phyloP scores from a whole-genome alignment of 1,284 basidiomycete species.

The Cutaneotrichosporon sp. region DNA sequence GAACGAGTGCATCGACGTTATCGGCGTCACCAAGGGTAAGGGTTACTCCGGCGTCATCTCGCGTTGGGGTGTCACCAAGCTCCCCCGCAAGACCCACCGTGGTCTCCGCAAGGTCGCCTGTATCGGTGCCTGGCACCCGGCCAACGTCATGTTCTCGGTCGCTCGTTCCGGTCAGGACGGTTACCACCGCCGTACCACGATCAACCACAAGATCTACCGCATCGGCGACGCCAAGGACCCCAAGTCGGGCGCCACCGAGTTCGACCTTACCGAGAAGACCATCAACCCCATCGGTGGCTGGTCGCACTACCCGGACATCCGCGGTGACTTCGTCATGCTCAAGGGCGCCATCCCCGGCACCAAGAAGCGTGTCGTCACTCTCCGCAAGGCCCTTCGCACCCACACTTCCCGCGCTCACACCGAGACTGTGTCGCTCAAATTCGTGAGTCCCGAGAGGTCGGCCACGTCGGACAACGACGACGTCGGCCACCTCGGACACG shows the following conservation, averaged over 20 bases:
- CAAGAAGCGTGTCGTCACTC: constrained; percentile 79
- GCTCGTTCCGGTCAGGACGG: constrained; percentile 99
- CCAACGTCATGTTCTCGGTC: constrained; percentile 99
- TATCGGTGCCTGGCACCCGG: constrained; percentile 99
- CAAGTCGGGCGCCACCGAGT: constrained; percentile 85
- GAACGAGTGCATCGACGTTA: constrained; percentile 94
- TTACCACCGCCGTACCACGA: constrained; percentile 97
- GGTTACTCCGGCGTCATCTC: constrained; percentile 99
- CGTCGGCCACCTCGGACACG: too few relatives aligned
- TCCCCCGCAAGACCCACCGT: constrained; percentile 98
- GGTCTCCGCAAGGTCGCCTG: constrained; percentile 99
- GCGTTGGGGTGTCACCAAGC: constrained; percentile 97
- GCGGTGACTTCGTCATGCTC: constrained; percentile 96
- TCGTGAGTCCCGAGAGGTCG: too few relatives aligned
- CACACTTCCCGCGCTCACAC: constrained; percentile 53
- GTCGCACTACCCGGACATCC: constrained; percentile 95
- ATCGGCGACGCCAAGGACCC: constrained; percentile 77
- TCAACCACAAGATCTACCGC: constrained; percentile 83
- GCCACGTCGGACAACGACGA: too few relatives aligned
- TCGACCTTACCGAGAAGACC: constrained; percentile 85
- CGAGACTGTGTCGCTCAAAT: constrained; percentile 86
- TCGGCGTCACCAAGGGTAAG: constrained; percentile 97
- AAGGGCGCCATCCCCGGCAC: constrained; percentile 92
- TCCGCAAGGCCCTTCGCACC: constrained; percentile 39
- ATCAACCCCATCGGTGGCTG: constrained; percentile 99